Conservation (phyloP, 495 filamentous ascomycete genomes). For the Lasiosphaeria hispida region DNA sequence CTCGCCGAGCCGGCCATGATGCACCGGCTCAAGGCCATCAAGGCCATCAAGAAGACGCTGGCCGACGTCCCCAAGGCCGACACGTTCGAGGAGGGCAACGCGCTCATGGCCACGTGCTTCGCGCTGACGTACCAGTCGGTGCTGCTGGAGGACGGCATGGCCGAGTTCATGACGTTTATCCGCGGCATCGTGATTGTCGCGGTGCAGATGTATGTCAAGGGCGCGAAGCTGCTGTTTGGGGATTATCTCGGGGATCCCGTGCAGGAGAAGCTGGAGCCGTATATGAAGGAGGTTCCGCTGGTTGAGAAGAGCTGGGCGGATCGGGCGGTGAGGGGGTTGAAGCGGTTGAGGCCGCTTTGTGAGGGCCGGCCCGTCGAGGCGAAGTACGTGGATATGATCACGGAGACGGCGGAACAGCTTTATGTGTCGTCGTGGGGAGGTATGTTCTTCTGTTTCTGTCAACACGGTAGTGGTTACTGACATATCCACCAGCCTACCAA, state of each 20-base stretch:
- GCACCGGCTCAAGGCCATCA: slow-evolving; percentile 57
- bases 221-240: slow-evolving; percentile 47
- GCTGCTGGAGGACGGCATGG: slow-evolving; percentile 57
- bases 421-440: slow-evolving; percentile 32
- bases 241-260: slow-evolving; percentile 35
- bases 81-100: slow-evolving; percentile 44
- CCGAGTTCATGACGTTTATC: slow-evolving; percentile 62
- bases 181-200: slow-evolving; percentile 57
- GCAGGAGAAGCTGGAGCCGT: slow-evolving; percentile 31
- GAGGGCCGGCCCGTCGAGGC: slow-evolving; percentile 27
- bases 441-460: slow-evolving; percentile 9
- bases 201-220: slow-evolving; percentile 44
- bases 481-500: slow-evolving; percentile 33
- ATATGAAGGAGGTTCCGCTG: slow-evolving; percentile 33
- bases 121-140: slow-evolving; percentile 60
- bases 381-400: slow-evolving; percentile 34
- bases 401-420: slow-evolving; percentile 32
- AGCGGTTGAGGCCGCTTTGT: slow-evolving; percentile 34
- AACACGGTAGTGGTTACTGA: background rate
- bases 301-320: slow-evolving; percentile 35
- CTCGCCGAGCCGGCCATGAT: slow-evolving; percentile 43
- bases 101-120: slow-evolving; percentile 57
- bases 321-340: slow-evolving; percentile 35
- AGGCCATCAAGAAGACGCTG: slow-evolving; percentile 49
- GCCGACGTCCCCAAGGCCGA: slow-evolving; percentile 32